Base-by-base conservation (phyloP, 2,329 filamentous ascomycete genomes). In the Trichoderma hamatum region DNA sequence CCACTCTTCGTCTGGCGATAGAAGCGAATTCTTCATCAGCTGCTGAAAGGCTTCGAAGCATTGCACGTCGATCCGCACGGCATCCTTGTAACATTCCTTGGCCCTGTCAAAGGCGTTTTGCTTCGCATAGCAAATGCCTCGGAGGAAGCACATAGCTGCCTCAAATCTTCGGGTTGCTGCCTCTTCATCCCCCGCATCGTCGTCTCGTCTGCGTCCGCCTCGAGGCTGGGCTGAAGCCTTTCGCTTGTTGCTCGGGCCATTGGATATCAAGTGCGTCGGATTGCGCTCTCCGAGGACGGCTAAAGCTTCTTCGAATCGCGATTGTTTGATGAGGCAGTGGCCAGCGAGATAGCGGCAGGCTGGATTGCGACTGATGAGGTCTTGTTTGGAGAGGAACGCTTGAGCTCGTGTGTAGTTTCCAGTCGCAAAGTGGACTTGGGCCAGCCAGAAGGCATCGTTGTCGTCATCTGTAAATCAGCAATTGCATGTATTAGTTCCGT, bases 1-100 rank as follows among this genome's bases (percentile, higher is more conserved):
- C 87, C 95, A 93, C 78, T 97, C 94, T 79, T 97, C 94, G 43
- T 92, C 90, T 0, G 94, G 94, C 59, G 88, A 89, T 88, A 99
- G 92, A 71, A 99, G 85, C 24, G 92, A 92, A 81, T 99, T 99
- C 82, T 94, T 93, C 90, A 98, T 97, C 67, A 99, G 87, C 82
- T 98, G 94, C 75, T 97, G 94, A 77, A 99, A 98, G 0, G 96
- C 96, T 80, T 99, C 96, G 77, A 97, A 98, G 81, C 96, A 99
- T 79, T 97, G 94, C 3, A 98, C 94, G 77, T 99, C 96, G 76
- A 99, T 97, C 71, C 92, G 89, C 56, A 98, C 94, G 2, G 96
- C 96, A 75, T 97, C 93, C 82, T 97, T 98, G 85, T 98, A 99
- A 82, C 96, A 98, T 75, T 98, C 94, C 79, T 97, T 97, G 64